A percentile compares a stretch with the other conserved stretches of the same genome.
phyloP scores from a whole-genome alignment of 257 asterid genomes.

The Solanum chiquidenum region DNA sequence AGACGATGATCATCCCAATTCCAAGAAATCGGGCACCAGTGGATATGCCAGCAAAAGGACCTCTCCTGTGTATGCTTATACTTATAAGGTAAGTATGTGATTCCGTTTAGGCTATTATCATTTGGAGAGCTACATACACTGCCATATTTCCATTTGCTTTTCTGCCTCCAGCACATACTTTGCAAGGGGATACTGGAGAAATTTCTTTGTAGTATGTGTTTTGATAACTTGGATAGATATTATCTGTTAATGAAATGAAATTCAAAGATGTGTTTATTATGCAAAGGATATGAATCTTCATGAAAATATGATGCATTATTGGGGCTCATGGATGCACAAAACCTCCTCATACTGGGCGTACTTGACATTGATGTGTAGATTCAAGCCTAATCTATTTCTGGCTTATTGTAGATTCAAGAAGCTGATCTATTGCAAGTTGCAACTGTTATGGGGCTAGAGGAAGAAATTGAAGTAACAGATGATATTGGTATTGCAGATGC shows the following conservation, averaged over 20 bases:
- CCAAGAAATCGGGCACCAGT: conserved; percentile 29
- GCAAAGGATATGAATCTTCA: not conserved
- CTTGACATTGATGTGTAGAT: not conserved
- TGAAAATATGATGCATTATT: not conserved
- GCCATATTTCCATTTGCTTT: not conserved
- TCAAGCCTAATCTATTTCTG: not conserved
- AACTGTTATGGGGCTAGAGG: conserved; percentile 85
- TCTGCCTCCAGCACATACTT: not conserved
- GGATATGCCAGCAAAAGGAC: conserved; percentile 25
- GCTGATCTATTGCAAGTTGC: conserved; percentile 84
- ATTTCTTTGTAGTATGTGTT: not conserved
- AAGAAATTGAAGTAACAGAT: conserved; percentile 64
- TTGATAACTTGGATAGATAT: not conserved
- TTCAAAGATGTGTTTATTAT: not conserved
- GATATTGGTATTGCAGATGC: conserved; percentile 82
- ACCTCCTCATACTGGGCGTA: not conserved
- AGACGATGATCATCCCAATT: conserved; percentile 25
- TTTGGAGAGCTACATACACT: not conserved
- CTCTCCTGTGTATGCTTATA: conserved; percentile 45
- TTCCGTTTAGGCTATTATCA: not conserved
- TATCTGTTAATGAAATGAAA: not conserved
- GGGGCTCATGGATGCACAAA: not conserved
- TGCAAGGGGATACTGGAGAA: not conserved
- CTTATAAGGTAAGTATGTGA: conserved; percentile 48
- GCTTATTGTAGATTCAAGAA: conserved; percentile 63